These are phyloP conservation scores for Pythium dissotocum DNA, from an alignment of 352 stramenopile genomes.

Conservation along the genomic window DNA sequence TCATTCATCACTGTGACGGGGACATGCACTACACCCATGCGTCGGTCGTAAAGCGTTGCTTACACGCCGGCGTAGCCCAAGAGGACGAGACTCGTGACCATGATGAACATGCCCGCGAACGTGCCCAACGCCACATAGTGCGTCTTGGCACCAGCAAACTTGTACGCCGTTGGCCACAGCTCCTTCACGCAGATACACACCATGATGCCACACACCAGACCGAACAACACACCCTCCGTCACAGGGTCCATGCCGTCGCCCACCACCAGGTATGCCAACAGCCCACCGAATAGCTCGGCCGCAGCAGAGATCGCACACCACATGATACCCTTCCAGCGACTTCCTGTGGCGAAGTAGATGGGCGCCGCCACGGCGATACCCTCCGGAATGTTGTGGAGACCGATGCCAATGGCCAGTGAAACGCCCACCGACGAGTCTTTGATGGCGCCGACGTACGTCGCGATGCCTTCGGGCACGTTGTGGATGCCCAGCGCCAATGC, in stretches of 20 bases:
- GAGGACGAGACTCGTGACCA: conserved; percentile 86
- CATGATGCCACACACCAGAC: conserved; percentile 91
- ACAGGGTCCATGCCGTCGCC: conserved; percentile 47
- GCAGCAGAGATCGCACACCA: conserved; percentile 90
- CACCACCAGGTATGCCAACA: conserved; percentile 83
- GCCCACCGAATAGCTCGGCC: conserved; percentile 83
- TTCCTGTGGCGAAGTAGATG: conserved; percentile 97
- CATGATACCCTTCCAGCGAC: conserved; percentile 92
- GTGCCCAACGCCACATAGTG: conserved; percentile 83
- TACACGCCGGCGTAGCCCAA: conserved; percentile 79
- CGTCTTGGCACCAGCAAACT: conserved; percentile 86
- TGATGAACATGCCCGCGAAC: conserved; percentile 83
- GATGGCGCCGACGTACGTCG: conserved; percentile 91
- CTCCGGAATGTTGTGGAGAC: conserved; percentile 97
- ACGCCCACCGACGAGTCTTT: conserved; percentile 86
- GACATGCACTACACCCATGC: too few species aligned
- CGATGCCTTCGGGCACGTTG: conserved; percentile 97
- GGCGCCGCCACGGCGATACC: conserved; percentile 94
- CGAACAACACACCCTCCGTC: conserved; percentile 84
- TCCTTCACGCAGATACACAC: conserved; percentile 85
- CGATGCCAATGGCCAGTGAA: conserved; percentile 93
- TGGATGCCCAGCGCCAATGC: conserved; percentile 93
- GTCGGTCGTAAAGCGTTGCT: not conserved
- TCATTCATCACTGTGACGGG: too few species aligned
- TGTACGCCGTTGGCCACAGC: conserved; percentile 90